Evolutionary conservation across 139 green algal species (phyloP).

Genomic region (Chlorella sorokiniana): DNA sequence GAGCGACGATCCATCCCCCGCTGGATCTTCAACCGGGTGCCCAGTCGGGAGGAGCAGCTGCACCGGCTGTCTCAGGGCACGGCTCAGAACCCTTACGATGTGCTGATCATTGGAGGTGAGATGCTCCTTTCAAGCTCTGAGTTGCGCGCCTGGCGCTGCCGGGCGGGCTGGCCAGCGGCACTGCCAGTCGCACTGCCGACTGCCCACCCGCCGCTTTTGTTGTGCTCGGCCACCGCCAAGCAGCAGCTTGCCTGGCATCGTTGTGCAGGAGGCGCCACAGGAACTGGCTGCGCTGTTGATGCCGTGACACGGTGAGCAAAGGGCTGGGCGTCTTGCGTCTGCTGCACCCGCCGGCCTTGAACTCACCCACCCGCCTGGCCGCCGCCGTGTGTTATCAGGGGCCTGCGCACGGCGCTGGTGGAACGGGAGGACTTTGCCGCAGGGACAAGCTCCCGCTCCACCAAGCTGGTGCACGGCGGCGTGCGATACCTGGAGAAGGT

Average conservation of each 20-base stretch:
- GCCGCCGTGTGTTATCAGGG: conserved; percentile 45
- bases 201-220: background rate
- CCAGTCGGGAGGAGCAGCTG: conserved; percentile 54
- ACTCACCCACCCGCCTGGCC: background rate
- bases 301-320: conserved; percentile 83
- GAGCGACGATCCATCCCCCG: background rate
- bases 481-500: conserved; percentile 95
- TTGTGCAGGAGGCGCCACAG: conserved; percentile 88
- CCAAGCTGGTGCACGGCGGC: conserved; percentile 95
- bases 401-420: conserved; percentile 81
- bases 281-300: conserved; percentile 89
- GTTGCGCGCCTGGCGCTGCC: background rate
- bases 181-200: no score
- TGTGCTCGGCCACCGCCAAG: no score
- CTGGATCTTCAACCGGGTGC: conserved; percentile 38
- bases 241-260: background rate
- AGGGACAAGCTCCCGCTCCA: conserved; percentile 92
- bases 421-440: conserved; percentile 94
- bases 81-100: conserved; percentile 71
- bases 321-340: no score
- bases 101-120: conserved; percentile 84
- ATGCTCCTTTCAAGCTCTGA: background rate
- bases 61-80: conserved; percentile 41
- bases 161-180: no score
- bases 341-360: background rate